Conservation (phyloP, 169 alveolate genomes). For the Pseudocohnilembus persalinus region DNA sequence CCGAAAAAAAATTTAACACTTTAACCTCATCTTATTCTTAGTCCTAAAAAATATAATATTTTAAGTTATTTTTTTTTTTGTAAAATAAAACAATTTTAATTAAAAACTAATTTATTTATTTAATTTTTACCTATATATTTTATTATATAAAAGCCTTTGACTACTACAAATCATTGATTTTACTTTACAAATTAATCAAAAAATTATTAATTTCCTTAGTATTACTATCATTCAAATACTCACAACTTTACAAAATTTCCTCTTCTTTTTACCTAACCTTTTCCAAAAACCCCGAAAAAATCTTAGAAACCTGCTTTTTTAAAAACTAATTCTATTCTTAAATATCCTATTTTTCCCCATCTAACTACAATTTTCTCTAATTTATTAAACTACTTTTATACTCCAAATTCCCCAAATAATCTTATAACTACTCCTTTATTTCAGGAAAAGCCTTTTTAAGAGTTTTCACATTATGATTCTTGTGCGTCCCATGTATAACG, state of each 20-base stretch:
- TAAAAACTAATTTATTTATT: too few species aligned
- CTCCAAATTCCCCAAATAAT: conserved; percentile 42
- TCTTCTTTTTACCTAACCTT: not conserved
- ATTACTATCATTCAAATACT: not conserved
- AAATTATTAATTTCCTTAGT: not conserved
- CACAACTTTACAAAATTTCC: not conserved
- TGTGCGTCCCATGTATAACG: conserved; percentile 82
- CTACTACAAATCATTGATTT: not conserved
- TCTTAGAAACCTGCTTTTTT: too few species aligned
- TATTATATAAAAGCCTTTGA: not conserved
- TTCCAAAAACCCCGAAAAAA: not conserved
- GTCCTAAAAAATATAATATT: too few species aligned
- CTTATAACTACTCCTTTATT: conserved; percentile 65
- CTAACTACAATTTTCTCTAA: not conserved
- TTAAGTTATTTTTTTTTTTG: too few species aligned
- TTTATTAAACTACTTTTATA: not conserved
- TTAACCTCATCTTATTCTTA: not conserved
- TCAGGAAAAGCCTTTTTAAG: conserved; percentile 82
- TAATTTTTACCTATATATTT: too few species aligned
- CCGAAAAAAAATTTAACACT: too few species aligned
- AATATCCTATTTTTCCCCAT: not conserved
- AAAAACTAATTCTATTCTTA: not conserved
- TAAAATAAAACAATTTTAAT: too few species aligned
- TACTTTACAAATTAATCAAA: too few species aligned
- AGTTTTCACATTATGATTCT: conserved; percentile 77